Evolutionary conservation across 352 stramenopile genomes (phyloP).

Genomic region (Discostella stelligera): DNA sequence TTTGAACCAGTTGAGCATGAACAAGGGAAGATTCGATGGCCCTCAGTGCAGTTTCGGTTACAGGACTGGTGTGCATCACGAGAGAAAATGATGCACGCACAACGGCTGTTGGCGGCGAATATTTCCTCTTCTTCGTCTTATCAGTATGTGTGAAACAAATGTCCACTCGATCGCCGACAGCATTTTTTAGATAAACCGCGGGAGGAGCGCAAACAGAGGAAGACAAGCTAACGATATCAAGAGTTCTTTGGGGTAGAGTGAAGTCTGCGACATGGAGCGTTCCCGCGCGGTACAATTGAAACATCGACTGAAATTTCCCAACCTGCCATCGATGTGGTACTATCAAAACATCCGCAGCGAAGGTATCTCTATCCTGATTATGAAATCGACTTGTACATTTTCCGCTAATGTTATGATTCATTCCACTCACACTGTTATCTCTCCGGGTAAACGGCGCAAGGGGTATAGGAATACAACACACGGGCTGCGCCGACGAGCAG

Average conservation of each 20-base stretch:
- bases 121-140: slow-evolving; percentile 1
- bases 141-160: slow-evolving; percentile 22
- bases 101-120: neutral
- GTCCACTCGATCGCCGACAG: slow-evolving; percentile 54
- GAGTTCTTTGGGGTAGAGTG: slow-evolving; percentile 21
- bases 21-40: slow-evolving; percentile 57
- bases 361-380: slow-evolving; percentile 22
- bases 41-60: slow-evolving; percentile 57
- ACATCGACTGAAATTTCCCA: slow-evolving; percentile 4
- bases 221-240: slow-evolving; percentile 12
- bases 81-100: slow-evolving; percentile 56
- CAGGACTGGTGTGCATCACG: slow-evolving; percentile 29
- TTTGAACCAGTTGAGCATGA: neutral
- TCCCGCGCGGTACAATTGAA: slow-evolving; percentile 55
- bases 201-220: neutral
- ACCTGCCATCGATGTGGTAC: slow-evolving; percentile 13
- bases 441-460: slow-evolving; percentile 34
- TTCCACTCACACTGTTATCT: neutral
- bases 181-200: slow-evolving; percentile 40
- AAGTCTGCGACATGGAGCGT: slow-evolving; percentile 55
- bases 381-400: slow-evolving; percentile 35
- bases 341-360: slow-evolving; percentile 65
- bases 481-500: slow-evolving; percentile 55
- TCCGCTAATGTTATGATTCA: neutral
- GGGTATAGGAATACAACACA: slow-evolving; percentile 56